A percentile compares a stretch with the other conserved stretches of the same genome.
Conservation (phyloP, 1,284 basidiomycete genomes). For the Puccinia sorghi region DNA sequence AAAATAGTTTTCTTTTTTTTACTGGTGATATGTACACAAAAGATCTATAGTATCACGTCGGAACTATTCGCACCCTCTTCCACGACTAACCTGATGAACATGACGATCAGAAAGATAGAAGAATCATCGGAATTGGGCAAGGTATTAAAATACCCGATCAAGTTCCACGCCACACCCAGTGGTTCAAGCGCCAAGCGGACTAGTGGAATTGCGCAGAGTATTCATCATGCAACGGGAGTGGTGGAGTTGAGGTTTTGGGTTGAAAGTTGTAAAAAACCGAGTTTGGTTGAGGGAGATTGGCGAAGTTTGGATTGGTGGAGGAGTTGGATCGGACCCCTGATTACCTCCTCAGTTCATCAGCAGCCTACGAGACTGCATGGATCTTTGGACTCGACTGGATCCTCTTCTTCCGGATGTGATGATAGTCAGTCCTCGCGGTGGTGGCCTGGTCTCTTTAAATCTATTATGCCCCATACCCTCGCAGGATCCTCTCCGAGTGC, state of each 20-base stretch:
- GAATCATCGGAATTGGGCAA: not conserved
- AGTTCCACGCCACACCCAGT: conserved; percentile 10
- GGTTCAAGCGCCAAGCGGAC: conserved; percentile 1
- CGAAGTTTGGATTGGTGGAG: conserved; percentile 28
- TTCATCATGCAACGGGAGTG: not conserved
- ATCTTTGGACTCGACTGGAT: not conserved
- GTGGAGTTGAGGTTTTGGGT: conserved; percentile 35
- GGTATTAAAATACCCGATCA: conserved; percentile 17
- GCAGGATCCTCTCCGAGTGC: not conserved
- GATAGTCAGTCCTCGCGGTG: not conserved
- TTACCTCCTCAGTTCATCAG: conserved; percentile 23
- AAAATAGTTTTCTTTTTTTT: not conserved
- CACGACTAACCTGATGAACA: conserved; percentile 27
- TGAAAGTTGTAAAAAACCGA: not conserved
- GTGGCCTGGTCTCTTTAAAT: conserved; percentile 19
- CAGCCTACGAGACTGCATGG: not conserved
- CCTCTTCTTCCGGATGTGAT: not conserved
- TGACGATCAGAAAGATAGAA: conserved; percentile 15
- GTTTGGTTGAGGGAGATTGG: conserved; percentile 28
- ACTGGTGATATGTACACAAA: not conserved
- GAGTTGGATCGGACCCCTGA: conserved; percentile 29
- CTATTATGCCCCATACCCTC: conserved; percentile 26
- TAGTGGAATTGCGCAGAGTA: not conserved
- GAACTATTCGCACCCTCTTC: conserved; percentile 46
- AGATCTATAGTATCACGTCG: conserved; percentile 46